Percentiles rank a stretch among this genome's conserved stretches.
These are phyloP conservation scores for Orbilia oligospora DNA, from an alignment of 2,329 filamentous ascomycete species.

Conservation along the genomic window DNA sequence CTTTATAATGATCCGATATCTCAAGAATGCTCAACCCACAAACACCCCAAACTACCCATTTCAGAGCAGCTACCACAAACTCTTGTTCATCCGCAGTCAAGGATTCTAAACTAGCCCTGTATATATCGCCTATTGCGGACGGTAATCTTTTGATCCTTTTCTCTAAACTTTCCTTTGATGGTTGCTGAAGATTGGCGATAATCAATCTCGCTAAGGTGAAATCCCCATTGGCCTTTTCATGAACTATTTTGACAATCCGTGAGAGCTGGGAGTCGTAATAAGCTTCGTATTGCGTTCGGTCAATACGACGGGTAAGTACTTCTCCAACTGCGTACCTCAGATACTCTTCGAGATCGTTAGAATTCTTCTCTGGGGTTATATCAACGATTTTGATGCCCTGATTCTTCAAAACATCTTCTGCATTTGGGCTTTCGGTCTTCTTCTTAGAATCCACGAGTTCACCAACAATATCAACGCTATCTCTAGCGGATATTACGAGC, in stretches of 20 bases:
- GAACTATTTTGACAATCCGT: slow-evolving; percentile 29
- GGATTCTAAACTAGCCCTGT: slow-evolving; percentile 37
- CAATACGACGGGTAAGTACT: slow-evolving; percentile 28
- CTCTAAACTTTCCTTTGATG: slow-evolving; percentile 36
- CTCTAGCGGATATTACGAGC: slow-evolving; percentile 40
- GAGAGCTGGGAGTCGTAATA: slow-evolving; percentile 34
- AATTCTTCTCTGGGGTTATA: slow-evolving; percentile 35
- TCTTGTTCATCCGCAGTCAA: slow-evolving; percentile 42
- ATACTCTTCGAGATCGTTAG: slow-evolving; percentile 25
- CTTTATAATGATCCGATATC: slow-evolving; percentile 43
- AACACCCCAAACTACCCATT: slow-evolving; percentile 46
- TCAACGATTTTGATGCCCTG: slow-evolving; percentile 26
- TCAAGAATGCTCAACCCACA: slow-evolving; percentile 31
- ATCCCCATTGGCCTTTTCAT: slow-evolving; percentile 42
- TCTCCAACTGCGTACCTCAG: slow-evolving; percentile 20
- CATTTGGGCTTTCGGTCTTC: neutral
- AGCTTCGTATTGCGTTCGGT: neutral
- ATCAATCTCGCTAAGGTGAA: slow-evolving; percentile 47
- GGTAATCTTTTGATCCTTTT: slow-evolving; percentile 33
- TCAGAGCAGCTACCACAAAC: slow-evolving; percentile 36
- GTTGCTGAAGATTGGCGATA: slow-evolving; percentile 47
- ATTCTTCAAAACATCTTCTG: neutral
- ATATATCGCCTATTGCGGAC: slow-evolving; percentile 45
- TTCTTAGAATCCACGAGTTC: slow-evolving; percentile 6
- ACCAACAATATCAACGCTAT: slow-evolving; percentile 22